A percentile compares a stretch with the other conserved stretches of the same genome.
These are phyloP conservation scores for Penicillium sp. DNA, from an alignment of 2,329 filamentous ascomycete species.

Conservation along the genomic window DNA sequence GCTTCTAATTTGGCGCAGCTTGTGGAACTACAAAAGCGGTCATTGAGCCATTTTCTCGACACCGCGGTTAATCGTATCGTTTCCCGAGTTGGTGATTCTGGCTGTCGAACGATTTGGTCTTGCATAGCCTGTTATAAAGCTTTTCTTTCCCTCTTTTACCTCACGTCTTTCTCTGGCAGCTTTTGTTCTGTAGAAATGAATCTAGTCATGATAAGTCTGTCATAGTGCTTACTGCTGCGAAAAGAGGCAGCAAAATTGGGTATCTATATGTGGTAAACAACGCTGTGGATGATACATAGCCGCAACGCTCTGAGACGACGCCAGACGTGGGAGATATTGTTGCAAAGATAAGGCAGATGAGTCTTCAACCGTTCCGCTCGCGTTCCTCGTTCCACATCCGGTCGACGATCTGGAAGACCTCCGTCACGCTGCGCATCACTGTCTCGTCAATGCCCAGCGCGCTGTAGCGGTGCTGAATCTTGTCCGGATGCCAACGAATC, in stretches of 20 bases:
- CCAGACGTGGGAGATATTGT: too few relatives aligned
- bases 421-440: conserved; percentile 76
- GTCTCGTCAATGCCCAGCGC: conserved; percentile 64
- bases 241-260: not conserved
- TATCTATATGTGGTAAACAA: too few relatives aligned
- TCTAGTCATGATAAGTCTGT: conserved; percentile 19
- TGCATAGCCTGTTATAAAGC: conserved; percentile 26
- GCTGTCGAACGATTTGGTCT: conserved; percentile 18
- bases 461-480: conserved; percentile 86
- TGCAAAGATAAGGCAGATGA: not conserved
- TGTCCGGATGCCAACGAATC: conserved; percentile 95
- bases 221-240: conserved; percentile 3
- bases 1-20: conserved; percentile 28
- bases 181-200: conserved; percentile 23
- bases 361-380: conserved; percentile 15
- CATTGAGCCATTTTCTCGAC: conserved; percentile 8
- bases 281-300: too few relatives aligned
- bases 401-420: conserved; percentile 89
- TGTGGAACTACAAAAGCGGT: conserved; percentile 10
- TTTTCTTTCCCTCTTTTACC: conserved; percentile 12
- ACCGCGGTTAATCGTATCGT: too few relatives aligned
- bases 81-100: conserved; percentile 9
- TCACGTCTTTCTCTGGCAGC: conserved; percentile 7
- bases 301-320: too few relatives aligned
- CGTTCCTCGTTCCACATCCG: conserved; percentile 68